Evolutionary conservation across 2,329 filamentous ascomycete genomes (phyloP).

Genomic region (Acarospora socialis): DNA sequence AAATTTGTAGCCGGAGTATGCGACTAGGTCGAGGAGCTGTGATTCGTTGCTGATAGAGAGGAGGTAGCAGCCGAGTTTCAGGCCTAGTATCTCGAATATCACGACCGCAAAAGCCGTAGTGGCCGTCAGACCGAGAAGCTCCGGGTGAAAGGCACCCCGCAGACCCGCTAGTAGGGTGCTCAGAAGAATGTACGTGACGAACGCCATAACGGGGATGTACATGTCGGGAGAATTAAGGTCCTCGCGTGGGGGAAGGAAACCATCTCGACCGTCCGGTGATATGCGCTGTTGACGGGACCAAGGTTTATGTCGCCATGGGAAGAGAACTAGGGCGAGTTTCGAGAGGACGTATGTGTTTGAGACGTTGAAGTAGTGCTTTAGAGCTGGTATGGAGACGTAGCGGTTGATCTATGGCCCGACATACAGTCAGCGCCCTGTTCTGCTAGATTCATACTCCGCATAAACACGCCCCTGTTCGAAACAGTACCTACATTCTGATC

Average conservation of each 20-base stretch:
- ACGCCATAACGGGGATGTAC: conserved; percentile 97
- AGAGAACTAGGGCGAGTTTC: conserved; percentile 85
- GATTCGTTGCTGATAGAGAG: conserved; percentile 87
- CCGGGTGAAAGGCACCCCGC: conserved; percentile 82
- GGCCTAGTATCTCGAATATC: conserved; percentile 69
- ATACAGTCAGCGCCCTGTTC: conserved; percentile 15
- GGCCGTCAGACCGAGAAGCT: conserved; percentile 79
- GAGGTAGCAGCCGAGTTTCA: conserved; percentile 88
- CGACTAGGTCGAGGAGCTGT: conserved; percentile 83
- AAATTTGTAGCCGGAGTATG: conserved; percentile 97
- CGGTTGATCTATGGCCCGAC: conserved; percentile 48
- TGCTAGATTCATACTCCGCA: no score
- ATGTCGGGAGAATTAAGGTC: conserved; percentile 97
- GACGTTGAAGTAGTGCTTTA: conserved; percentile 99
- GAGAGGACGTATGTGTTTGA: conserved; percentile 92
- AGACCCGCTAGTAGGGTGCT: conserved; percentile 83
- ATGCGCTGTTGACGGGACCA: conserved; percentile 79
- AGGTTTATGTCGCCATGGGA: conserved; percentile 93
- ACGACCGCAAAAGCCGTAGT: conserved; percentile 73
- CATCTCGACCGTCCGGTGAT: conserved; percentile 28
- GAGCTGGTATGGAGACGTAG: conserved; percentile 80
- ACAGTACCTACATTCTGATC: conserved; percentile 71
- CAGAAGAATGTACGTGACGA: conserved; percentile 93
- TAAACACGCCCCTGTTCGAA: no score
- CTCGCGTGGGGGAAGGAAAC: conserved; percentile 79